Evolutionary conservation across 73 alveolate genomes (phyloP).

Genomic region (Symbiodinium natans): DNA sequence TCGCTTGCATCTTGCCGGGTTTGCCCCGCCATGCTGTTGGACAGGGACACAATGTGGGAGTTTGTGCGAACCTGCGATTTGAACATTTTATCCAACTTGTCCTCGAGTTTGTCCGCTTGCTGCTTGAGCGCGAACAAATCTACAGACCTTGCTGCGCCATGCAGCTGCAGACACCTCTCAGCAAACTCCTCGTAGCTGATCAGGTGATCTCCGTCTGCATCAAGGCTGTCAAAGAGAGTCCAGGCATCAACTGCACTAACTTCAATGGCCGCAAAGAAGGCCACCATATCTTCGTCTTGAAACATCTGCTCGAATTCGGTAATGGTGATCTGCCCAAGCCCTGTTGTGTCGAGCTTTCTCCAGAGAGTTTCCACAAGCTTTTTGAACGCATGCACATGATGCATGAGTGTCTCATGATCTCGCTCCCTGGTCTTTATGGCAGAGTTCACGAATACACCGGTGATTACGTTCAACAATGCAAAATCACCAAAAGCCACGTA

Average conservation of each 20-base stretch:
- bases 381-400: slow-evolving; percentile 66
- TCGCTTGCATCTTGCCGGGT: too few relatives aligned
- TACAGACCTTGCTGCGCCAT: slow-evolving; percentile 46
- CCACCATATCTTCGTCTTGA: slow-evolving; percentile 67
- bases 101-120: background rate
- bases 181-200: slow-evolving; percentile 67
- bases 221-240: slow-evolving; percentile 65
- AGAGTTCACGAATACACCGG: slow-evolving; percentile 77
- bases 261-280: background rate
- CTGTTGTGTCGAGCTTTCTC: slow-evolving; percentile 49
- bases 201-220: slow-evolving; percentile 75
- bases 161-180: slow-evolving; percentile 58
- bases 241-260: slow-evolving; percentile 71
- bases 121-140: slow-evolving; percentile 68
- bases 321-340: slow-evolving; percentile 51
- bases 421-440: slow-evolving; percentile 83
- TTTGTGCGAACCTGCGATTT: background rate
- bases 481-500: slow-evolving; percentile 30
- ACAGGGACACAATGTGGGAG: too few relatives aligned
- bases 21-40: too few relatives aligned
- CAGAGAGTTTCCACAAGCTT: background rate
- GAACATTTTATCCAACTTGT: background rate
- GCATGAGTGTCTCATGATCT: slow-evolving; percentile 54
- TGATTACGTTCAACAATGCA: slow-evolving; percentile 43
- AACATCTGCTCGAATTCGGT: slow-evolving; percentile 70